Percentiles rank a stretch among this genome's conserved stretches.
Conservation (phyloP, 805 yeast species). For the Metschnikowia chrysomelidarum region DNA sequence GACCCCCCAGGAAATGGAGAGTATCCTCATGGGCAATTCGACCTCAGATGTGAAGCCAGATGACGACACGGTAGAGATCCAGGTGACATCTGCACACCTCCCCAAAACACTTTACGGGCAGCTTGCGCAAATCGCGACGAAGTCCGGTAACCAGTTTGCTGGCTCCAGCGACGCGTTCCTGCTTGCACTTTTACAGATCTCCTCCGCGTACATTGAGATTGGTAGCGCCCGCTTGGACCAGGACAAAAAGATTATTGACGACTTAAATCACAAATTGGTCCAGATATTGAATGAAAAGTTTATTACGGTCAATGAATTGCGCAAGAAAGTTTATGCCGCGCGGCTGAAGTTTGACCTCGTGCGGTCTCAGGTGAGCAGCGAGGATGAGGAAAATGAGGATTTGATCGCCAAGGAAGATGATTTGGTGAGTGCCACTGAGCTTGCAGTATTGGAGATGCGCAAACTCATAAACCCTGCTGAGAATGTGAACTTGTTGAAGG, state of each 20-base stretch:
- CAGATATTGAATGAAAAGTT: conserved; percentile 55
- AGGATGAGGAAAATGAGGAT: conserved; percentile 51
- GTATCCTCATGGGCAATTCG: conserved; percentile 42
- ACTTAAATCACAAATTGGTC: conserved; percentile 57
- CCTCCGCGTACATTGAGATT: conserved; percentile 57
- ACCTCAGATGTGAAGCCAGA: conserved; percentile 12
- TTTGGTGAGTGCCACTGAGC: conserved; percentile 72
- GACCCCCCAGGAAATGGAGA: conserved; percentile 65
- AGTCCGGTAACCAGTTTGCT: conserved; percentile 45
- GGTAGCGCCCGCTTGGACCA: conserved; percentile 69
- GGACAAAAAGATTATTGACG: conserved; percentile 59
- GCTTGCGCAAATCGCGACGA: conserved; percentile 53
- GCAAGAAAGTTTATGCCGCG: conserved; percentile 68
- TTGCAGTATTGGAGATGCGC: conserved; percentile 79
- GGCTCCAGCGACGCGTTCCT: conserved; percentile 49
- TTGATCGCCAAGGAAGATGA: conserved; percentile 69
- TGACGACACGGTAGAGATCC: conserved; percentile 24
- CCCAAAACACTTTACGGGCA: conserved; percentile 79
- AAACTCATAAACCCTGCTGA: conserved; percentile 66
- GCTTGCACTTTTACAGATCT: conserved; percentile 51
- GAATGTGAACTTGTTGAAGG: conserved; percentile 57
- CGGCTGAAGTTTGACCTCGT: conserved; percentile 69
- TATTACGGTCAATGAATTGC: conserved; percentile 55
- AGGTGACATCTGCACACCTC: conserved; percentile 35
- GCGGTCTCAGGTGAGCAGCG: conserved; percentile 49